These are phyloP conservation scores for Nevesoporus exiguus DNA, from an alignment of 768 basidiomycete genomes.

Conservation along the genomic window DNA sequence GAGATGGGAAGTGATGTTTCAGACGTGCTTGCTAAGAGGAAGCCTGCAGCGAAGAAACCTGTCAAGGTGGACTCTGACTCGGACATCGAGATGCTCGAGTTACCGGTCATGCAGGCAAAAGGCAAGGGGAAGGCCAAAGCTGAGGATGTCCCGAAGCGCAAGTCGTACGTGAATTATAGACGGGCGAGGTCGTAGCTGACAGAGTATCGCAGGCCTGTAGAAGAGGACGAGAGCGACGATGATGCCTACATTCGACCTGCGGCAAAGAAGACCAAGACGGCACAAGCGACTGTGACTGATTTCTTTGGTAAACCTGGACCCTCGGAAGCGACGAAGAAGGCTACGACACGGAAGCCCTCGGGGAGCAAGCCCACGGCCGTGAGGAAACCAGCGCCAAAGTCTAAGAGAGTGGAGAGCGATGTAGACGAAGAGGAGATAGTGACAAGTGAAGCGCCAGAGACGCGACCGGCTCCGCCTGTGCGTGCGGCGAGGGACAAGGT, in stretches of 20 bases:
- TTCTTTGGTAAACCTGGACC: constrained; percentile 52
- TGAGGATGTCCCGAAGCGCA: constrained; percentile 51
- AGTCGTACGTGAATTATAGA: constrained; percentile 47
- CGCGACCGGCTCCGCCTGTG: constrained; percentile 40
- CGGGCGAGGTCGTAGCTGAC: constrained; percentile 11
- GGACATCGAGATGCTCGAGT: constrained; percentile 33
- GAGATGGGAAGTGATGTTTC: constrained; percentile 40
- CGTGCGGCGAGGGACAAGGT: constrained; percentile 47
- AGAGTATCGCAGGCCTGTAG: constrained; percentile 26
- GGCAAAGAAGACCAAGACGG: constrained; percentile 49
- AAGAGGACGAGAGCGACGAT: constrained; percentile 41
- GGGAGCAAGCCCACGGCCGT: constrained; percentile 55
- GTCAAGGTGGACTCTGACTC: constrained; percentile 37
- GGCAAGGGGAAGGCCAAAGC: constrained; percentile 46
- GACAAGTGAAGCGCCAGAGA: constrained; percentile 43
- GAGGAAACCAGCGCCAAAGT: constrained; percentile 46
- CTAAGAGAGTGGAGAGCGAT: constrained; percentile 37
- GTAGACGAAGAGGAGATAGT: constrained; percentile 40
- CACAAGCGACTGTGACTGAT: constrained; percentile 48
- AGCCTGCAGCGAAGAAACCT: constrained; percentile 18
- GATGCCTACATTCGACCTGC: constrained; percentile 43
- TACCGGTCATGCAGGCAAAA: constrained; percentile 28
- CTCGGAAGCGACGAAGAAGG: constrained; percentile 38
- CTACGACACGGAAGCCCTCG: constrained; percentile 48
- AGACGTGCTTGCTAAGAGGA: constrained; percentile 22